Base-by-base conservation (phyloP, 1,284 basidiomycete species). In the Hemileia vastatrix region DNA sequence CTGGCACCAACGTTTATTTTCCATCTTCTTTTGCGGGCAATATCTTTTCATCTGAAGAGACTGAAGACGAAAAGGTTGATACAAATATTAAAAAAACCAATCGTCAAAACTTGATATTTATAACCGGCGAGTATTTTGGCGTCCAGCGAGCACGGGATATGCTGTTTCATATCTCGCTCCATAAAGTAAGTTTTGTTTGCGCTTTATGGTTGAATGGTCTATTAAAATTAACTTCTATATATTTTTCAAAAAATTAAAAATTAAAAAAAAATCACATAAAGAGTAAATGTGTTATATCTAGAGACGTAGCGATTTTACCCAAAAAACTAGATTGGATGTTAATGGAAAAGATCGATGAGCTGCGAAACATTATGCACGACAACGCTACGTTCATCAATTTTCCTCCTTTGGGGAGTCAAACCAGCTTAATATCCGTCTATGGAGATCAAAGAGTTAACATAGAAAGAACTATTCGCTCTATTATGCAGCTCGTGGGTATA, bases 321-420 rank as follows among this genome's bases (percentile, higher is more conserved):
- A 86, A 94, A 67, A 98, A 98, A 77, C 81, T 98, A 67, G 94
- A 98, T 74, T 97, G 94, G 93, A 87, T 98, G 83, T 84, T 97
- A 62, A 87, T 87, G 18, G 91, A 98, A 77, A 85, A 88, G 47
- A 81, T 88, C 32, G 93, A 96, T 63, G 91, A 95, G 68, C 80
- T 97, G 68, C 89, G 86, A 76, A 81, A 84, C 21, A 84, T 93
- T 74, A 96, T 96, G 92, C 85, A 85, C 71, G 94, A 97, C 80
- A 96, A 96, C 69, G 90, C 89, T 43, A 95, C 94, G 13, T 96
- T 90, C 76, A 88, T 97, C 70, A 87, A 91, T 71, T 90, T 96
- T 71, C 93, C 94, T 11, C 81, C 88, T 50, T 84, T 97, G 48
- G 92, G 90, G 51, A 89, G 86, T 70, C 89, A 89, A 54, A 88